Percentiles rank a stretch among this genome's conserved stretches.
These are phyloP conservation scores for Diutina ranongensis DNA, from an alignment of 1,139 yeast species.

Conservation along the genomic window DNA sequence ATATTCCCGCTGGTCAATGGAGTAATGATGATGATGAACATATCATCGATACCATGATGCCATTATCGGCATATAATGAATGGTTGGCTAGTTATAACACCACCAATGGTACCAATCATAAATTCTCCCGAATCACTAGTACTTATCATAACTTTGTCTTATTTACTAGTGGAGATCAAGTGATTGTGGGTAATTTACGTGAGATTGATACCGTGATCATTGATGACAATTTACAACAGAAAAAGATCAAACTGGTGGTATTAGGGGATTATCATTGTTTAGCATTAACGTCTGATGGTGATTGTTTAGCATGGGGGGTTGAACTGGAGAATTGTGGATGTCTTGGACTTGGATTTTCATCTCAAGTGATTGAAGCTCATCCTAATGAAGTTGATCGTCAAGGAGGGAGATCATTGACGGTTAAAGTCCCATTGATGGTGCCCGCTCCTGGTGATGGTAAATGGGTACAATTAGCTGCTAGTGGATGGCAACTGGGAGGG, in stretches of 20 bases:
- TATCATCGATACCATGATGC: slow-evolving; percentile 10
- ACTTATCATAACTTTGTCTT: slow-evolving; percentile 40
- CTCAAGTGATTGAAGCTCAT: slow-evolving; percentile 11
- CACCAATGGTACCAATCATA: slow-evolving; percentile 11
- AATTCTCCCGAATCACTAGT: slow-evolving; percentile 37
- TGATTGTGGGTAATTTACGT: slow-evolving; percentile 28
- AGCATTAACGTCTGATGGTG: slow-evolving; percentile 51
- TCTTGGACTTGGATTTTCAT: slow-evolving; percentile 49
- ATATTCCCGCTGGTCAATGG: slow-evolving; percentile 16
- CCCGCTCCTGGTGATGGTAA: neutral
- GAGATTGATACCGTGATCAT: slow-evolving; percentile 11
- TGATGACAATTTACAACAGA: slow-evolving; percentile 36
- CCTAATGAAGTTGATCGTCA: neutral
- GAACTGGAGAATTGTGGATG: slow-evolving; percentile 60
- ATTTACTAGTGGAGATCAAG: slow-evolving; percentile 41
- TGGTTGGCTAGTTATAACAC: slow-evolving; percentile 18
- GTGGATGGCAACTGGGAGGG: slow-evolving; percentile 6
- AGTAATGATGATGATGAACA: slow-evolving; percentile 8
- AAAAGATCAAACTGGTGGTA: slow-evolving; percentile 42
- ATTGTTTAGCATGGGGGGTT: slow-evolving; percentile 58
- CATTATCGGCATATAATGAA: slow-evolving; percentile 14
- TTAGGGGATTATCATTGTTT: slow-evolving; percentile 68
- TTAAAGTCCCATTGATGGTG: neutral
- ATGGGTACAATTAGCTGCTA: slow-evolving; percentile 5
- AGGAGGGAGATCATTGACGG: neutral